Evolutionary conservation across 2,329 filamentous ascomycete genomes (phyloP).

Genomic region (Colletotrichum sp.): DNA sequence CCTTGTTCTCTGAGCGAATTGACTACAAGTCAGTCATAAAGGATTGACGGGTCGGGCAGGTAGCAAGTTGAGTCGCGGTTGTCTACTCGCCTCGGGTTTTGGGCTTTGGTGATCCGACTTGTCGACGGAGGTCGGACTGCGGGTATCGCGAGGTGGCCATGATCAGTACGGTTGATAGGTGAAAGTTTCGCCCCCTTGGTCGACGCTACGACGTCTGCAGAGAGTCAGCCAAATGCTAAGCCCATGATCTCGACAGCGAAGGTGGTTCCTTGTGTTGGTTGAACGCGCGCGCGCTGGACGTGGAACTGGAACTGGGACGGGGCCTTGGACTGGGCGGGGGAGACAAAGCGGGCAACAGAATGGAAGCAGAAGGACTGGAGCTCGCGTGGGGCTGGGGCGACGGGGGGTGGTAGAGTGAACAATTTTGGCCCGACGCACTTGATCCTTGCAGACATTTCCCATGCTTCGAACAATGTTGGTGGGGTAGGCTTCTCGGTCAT

Average conservation of each 20-base stretch:
- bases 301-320: neutral
- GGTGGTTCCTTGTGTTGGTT: neutral
- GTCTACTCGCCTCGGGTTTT: slow-evolving; percentile 57
- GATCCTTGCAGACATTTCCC: slow-evolving; percentile 49
- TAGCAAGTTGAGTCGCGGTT: neutral
- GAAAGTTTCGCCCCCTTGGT: slow-evolving; percentile 36
- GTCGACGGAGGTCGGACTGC: slow-evolving; percentile 52
- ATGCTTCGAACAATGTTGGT: slow-evolving; percentile 51
- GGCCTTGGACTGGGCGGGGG: slow-evolving; percentile 14
- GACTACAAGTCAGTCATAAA: slow-evolving; percentile 20
- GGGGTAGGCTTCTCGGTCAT: slow-evolving; percentile 44
- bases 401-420: neutral
- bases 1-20: slow-evolving; percentile 71
- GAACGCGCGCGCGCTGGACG: slow-evolving; percentile 13
- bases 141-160: slow-evolving; percentile 54
- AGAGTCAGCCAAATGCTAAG: slow-evolving; percentile 19
- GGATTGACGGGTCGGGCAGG: slow-evolving; percentile 16
- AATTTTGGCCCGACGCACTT: slow-evolving; percentile 40
- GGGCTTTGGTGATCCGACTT: slow-evolving; percentile 61
- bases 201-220: slow-evolving; percentile 47
- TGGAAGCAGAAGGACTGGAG: slow-evolving; percentile 20
- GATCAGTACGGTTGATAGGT: slow-evolving; percentile 31
- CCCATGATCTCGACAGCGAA: slow-evolving; percentile 9
- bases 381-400: slow-evolving; percentile 20
- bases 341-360: slow-evolving; percentile 16